phyloP scores from a whole-genome alignment of 441 rosid species.

The Pelargonium exstipulatum region DNA sequence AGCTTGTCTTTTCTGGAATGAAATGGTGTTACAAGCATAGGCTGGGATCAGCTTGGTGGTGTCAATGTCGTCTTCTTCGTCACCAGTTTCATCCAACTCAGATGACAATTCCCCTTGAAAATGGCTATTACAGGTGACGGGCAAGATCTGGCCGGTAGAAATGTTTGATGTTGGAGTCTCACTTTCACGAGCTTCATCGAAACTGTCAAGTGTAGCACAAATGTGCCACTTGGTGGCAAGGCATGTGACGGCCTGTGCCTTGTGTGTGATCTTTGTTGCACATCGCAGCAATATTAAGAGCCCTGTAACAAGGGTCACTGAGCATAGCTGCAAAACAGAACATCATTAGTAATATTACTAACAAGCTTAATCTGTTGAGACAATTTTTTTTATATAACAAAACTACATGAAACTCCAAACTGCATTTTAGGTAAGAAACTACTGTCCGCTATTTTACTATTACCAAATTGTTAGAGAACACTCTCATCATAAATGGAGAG shows the following conservation, averaged over 20 bases:
- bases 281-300: slow-evolving; percentile 60
- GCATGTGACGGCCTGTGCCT: slow-evolving; percentile 71
- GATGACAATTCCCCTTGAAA: slow-evolving; percentile 28
- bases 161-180: slow-evolving; percentile 47
- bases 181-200: slow-evolving; percentile 46
- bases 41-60: slow-evolving; percentile 64
- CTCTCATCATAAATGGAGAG: not conserved
- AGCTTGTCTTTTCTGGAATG: slow-evolving; percentile 86
- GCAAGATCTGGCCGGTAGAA: slow-evolving; percentile 19
- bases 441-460: too few relatives aligned
- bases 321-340: slow-evolving; percentile 57
- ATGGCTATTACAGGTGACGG: slow-evolving; percentile 1
- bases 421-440: too few relatives aligned
- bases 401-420: too few relatives aligned
- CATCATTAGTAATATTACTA: not conserved
- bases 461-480: too few relatives aligned
- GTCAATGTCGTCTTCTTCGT: slow-evolving; percentile 84
- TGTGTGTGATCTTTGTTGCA: slow-evolving; percentile 88
- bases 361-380: too few relatives aligned
- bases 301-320: slow-evolving; percentile 61
- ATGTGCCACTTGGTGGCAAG: slow-evolving; percentile 89
- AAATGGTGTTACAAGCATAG: slow-evolving; percentile 63
- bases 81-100: slow-evolving; percentile 49
- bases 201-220: slow-evolving; percentile 65
- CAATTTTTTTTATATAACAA: too few relatives aligned